phyloP scores from a whole-genome alignment of 2,329 filamentous ascomycete genomes.

The Leptographium radiaticola region DNA sequence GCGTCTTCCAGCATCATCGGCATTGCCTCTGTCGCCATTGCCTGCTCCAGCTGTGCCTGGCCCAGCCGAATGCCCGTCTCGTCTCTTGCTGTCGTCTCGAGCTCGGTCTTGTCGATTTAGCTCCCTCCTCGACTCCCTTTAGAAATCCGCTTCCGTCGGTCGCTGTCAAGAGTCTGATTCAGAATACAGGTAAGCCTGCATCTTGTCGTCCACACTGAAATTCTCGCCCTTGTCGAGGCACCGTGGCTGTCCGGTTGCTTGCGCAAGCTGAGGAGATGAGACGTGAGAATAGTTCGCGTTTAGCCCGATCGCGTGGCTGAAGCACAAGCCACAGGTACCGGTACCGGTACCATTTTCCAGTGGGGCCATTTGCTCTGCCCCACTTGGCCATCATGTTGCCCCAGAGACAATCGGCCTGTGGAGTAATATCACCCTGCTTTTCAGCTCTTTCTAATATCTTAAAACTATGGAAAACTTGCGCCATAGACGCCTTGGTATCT shows the following conservation, averaged over 20 bases:
- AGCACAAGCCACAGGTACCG: too few relatives aligned
- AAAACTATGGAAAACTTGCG: background rate
- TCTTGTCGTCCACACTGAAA: background rate
- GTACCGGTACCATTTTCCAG: too few relatives aligned
- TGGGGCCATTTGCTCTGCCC: too few relatives aligned
- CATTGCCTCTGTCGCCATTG: conserved; percentile 3
- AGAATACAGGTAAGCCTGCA: background rate
- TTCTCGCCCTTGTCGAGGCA: too few relatives aligned
- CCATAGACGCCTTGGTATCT: background rate
- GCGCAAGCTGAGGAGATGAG: too few relatives aligned
- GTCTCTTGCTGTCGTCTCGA: background rate
- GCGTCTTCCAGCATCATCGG: conserved; percentile 7
- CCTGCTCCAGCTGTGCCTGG: too few relatives aligned
- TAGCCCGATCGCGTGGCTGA: too few relatives aligned
- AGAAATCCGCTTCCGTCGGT: background rate
- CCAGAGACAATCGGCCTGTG: too few relatives aligned
- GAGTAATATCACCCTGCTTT: too few relatives aligned
- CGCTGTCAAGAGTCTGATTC: background rate
- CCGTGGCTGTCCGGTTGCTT: too few relatives aligned
- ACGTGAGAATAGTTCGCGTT: too few relatives aligned
- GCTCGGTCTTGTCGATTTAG: background rate
- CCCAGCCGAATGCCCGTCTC: background rate
- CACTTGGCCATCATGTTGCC: too few relatives aligned
- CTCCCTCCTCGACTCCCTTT: background rate
- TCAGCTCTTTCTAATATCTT: background rate